Evolutionary conservation across 257 asterid genomes (phyloP), one percentile per base, ranked within the genome.

Genomic region (Capsicum rhomboideum): DNA sequence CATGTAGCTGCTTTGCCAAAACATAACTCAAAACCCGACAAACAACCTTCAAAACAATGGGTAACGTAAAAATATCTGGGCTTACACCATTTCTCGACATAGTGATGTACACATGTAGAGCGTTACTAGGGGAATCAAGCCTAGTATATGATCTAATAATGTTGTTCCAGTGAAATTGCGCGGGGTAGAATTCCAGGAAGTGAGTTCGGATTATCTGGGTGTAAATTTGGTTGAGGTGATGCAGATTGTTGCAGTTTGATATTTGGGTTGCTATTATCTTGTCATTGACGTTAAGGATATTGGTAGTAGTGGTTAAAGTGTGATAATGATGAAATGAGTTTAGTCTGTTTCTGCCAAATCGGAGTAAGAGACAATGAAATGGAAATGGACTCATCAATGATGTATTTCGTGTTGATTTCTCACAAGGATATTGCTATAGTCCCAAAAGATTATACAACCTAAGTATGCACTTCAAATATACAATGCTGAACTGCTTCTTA

Each of bases 141-240:
- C 91, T 83, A 52, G 86, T 82, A 86, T 85, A 95, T 42, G 90
- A 87, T 92, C 98, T 89, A 28, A 91, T 89, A 79, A 96, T 87
- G 89, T 90, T 93, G 84, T 96, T 96, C 86, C 90, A 96, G 80
- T 93, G 94, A 71, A 94, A 96, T 21, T 98, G 53, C 53, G 64
- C 67, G 0, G 96, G 96, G 61, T 91, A 66, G 3, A 84, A 78
- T 46, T 82, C 90, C 0, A 90, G 84, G 66, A 93, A 93, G 84
- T 88, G 92, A 89, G 91, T 90, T 71, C 92, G 91, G 80, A 92
- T 90, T 6, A 93, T 28, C 13, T 83, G 88, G 82, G 93, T 90
- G 53, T 90, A 87, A 63, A 92, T 75, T 87, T 89, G 96, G 77
- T 90, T 90, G 1, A 97, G 95, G 42, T 88, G 91, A 67, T 82